These are phyloP conservation scores for grape (Vitis vinifera) DNA, from an alignment of 164 flowering plant species.

Conservation along the genomic window DNA sequence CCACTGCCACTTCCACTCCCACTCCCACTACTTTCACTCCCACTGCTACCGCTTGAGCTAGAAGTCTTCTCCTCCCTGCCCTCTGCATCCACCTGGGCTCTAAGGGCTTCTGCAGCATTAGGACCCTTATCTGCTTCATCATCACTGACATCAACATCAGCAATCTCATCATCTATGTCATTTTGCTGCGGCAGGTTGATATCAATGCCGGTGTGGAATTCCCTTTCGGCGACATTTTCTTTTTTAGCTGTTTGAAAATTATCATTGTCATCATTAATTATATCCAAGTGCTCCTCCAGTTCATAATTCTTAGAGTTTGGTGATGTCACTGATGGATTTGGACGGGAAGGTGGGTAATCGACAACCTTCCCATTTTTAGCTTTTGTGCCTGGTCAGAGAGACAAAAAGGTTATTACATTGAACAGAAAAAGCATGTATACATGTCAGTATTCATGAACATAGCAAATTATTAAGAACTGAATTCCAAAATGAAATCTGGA, in stretches of 20 bases:
- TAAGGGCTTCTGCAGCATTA: constrained; percentile 84
- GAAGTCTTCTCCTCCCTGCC: constrained; percentile 39
- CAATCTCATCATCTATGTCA: constrained; percentile 75
- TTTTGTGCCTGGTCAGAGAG: constrained; percentile 34
- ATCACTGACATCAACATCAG: constrained; percentile 78
- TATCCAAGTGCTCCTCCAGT: constrained; percentile 53
- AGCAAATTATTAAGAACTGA: no score
- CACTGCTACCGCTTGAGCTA: constrained; percentile 66
- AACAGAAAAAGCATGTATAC: no score
- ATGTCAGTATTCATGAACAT: no score
- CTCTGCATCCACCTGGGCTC: constrained; percentile 72
- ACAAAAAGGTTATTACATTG: background rate
- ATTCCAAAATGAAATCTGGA: background rate
- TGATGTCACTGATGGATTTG: constrained; percentile 32
- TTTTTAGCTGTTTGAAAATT: background rate
- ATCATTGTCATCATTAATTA: constrained; percentile 37
- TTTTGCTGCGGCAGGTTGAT: constrained; percentile 58
- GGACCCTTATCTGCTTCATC: constrained; percentile 56
- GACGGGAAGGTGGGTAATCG: constrained; percentile 26
- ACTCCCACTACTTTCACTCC: constrained; percentile 56
- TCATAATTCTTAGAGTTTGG: constrained; percentile 40
- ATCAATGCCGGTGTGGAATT: constrained; percentile 41
- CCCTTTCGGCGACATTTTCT: constrained; percentile 11
- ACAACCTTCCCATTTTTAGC: constrained; percentile 25
- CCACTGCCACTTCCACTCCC: constrained; percentile 42